phyloP scores from a whole-genome alignment of 2,329 filamentous ascomycete genomes.

The Aspergillus vadensis region DNA sequence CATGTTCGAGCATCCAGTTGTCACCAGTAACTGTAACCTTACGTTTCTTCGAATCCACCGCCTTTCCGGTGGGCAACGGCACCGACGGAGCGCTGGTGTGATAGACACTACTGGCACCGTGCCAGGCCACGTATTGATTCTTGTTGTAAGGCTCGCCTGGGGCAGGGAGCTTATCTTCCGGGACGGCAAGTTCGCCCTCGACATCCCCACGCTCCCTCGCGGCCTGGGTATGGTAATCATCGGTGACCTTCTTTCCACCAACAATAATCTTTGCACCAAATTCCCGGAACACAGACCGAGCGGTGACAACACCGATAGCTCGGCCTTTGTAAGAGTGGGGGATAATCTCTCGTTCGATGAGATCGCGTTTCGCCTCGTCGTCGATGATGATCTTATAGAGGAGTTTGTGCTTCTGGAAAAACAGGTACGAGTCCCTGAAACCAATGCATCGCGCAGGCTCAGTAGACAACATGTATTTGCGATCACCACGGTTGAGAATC shows the following conservation, averaged over 20 bases:
- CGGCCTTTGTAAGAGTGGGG: slow-evolving; percentile 98
- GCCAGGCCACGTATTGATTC: slow-evolving; percentile 98
- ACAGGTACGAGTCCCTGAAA: slow-evolving; percentile 96
- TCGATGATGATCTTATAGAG: slow-evolving; percentile 98
- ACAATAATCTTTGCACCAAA: slow-evolving; percentile 95
- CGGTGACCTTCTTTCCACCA: slow-evolving; percentile 78
- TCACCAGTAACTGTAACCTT: slow-evolving; percentile 86
- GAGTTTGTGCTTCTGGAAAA: slow-evolving; percentile 96
- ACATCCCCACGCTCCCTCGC: slow-evolving; percentile 74
- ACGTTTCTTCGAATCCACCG: slow-evolving; percentile 74
- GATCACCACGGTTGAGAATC: slow-evolving; percentile 76
- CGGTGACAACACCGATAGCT: slow-evolving; percentile 94
- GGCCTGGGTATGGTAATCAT: slow-evolving; percentile 84
- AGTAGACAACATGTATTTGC: slow-evolving; percentile 97
- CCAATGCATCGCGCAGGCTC: slow-evolving; percentile 95
- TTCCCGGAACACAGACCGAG: slow-evolving; percentile 93
- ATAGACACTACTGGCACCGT: slow-evolving; percentile 93
- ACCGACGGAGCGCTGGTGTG: slow-evolving; percentile 77
- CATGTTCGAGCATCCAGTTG: slow-evolving; percentile 97
- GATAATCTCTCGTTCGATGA: slow-evolving; percentile 94
- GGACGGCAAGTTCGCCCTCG: slow-evolving; percentile 89
- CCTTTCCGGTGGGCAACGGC: slow-evolving; percentile 74
- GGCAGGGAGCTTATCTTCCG: slow-evolving; percentile 74
- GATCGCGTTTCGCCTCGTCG: slow-evolving; percentile 93
- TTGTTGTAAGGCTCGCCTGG: slow-evolving; percentile 92